These are phyloP conservation scores for Pythium biforme DNA, from an alignment of 352 stramenopile species.

Conservation along the genomic window DNA sequence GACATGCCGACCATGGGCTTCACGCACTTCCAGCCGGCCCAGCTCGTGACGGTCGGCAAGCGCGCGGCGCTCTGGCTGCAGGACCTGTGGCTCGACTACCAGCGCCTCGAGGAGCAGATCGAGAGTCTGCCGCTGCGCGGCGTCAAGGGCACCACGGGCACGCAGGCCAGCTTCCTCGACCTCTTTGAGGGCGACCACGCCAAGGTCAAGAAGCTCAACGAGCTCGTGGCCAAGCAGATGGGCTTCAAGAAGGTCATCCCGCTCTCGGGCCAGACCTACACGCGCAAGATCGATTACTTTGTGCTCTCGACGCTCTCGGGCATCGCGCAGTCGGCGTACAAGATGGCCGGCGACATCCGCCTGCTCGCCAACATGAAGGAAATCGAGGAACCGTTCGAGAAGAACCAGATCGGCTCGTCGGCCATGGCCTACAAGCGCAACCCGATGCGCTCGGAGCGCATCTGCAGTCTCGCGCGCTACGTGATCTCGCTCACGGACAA, in stretches of 20 bases:
- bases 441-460: constrained; percentile 98
- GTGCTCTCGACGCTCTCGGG: constrained; percentile 94
- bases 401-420: constrained; percentile 95
- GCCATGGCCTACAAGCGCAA: constrained; percentile 99
- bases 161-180: constrained; percentile 98
- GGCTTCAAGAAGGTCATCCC: constrained; percentile 97
- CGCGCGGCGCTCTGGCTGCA: constrained; percentile 97
- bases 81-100: constrained; percentile 96
- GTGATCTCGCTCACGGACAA: constrained; percentile 98
- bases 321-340: constrained; percentile 98
- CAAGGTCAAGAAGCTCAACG: constrained; percentile 98
- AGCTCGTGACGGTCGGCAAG: constrained; percentile 99
- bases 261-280: constrained; percentile 99
- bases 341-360: constrained; percentile 99
- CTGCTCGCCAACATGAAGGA: constrained; percentile 99
- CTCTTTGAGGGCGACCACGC: constrained; percentile 98
- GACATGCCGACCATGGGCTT: constrained; percentile 98
- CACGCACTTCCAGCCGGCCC: constrained; percentile 99
- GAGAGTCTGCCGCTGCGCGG: constrained; percentile 95
- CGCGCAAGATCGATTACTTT: constrained; percentile 98
- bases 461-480: constrained; percentile 97
- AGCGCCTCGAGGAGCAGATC: constrained; percentile 95
- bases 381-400: constrained; percentile 94
- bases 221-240: constrained; percentile 96
- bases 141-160: constrained; percentile 99